A percentile compares a stretch with the other conserved stretches of the same genome.
phyloP scores from a whole-genome alignment of 192 early-diverging fungal species.

The Coemansia sp. region DNA sequence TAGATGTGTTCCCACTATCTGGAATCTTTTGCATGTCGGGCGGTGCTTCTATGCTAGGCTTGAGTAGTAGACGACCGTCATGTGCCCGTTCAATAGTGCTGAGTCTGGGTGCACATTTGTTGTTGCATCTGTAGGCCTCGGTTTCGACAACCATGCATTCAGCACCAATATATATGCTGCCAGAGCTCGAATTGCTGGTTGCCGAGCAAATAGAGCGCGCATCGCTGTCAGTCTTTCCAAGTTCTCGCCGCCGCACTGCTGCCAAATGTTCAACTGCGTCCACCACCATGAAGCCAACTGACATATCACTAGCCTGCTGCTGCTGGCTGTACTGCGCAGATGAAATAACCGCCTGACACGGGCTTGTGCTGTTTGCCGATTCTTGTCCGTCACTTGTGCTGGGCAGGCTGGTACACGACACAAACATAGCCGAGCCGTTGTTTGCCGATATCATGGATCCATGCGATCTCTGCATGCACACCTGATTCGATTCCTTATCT shows the following conservation, averaged over 20 bases:
- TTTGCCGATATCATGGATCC: slow-evolving; percentile 6
- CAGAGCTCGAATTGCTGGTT: slow-evolving; percentile 12
- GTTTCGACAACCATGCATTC: slow-evolving; percentile 19
- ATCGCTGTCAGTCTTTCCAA: neutral
- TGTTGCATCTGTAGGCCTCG: slow-evolving; percentile 29
- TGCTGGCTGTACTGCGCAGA: neutral
- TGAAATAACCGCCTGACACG: neutral
- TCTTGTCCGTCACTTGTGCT: slow-evolving; percentile 6
- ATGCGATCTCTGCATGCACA: neutral
- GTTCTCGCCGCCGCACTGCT: neutral
- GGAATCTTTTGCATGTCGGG: neutral
- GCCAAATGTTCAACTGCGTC: slow-evolving; percentile 14
- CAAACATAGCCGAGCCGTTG: slow-evolving; percentile 25
- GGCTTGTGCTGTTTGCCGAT: neutral
- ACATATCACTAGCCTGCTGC: slow-evolving; percentile 14
- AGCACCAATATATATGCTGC: slow-evolving; percentile 26
- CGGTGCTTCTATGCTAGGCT: neutral
- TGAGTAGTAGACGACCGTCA: slow-evolving; percentile 33
- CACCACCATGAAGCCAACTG: slow-evolving; percentile 19
- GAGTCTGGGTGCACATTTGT: slow-evolving; percentile 35
- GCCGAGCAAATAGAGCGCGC: slow-evolving; percentile 11
- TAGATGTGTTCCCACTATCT: neutral
- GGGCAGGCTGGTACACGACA: slow-evolving; percentile 33
- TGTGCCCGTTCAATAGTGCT: slow-evolving; percentile 44
- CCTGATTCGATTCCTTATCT: neutral